Base-by-base conservation (phyloP, 2,329 filamentous ascomycete genomes). In the Lecanicillium sp. region DNA sequence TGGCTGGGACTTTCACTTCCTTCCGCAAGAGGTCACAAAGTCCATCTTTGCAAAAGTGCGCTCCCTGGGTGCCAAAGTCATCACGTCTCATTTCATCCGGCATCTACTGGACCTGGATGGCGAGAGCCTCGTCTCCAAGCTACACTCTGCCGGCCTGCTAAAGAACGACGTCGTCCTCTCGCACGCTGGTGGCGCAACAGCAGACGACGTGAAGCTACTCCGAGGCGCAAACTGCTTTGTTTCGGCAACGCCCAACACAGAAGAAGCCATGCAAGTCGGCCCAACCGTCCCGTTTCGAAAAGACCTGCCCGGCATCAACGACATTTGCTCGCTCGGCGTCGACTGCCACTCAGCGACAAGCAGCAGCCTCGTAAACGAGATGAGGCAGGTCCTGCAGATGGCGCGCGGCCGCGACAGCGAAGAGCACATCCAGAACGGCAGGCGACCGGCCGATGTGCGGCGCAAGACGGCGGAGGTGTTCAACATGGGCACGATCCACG, bases 231-330 rank as follows among this genome's bases (percentile, higher is more conserved):
- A 58, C 6, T 58, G 57, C 2, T 54, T 56, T 32, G 50, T 72
- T 13, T 66, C 64, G 3, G 58, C 54, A 13, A 73, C 71, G 1
- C 69, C 70, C 0, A 64, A 63, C n/a, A 68, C 69, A 0, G 71
- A 74, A 46, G 48, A 70, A 9, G 68, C 74, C 44, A 72, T 71
- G 67, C 61, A 57, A 0, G 58, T 59, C 0, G 51, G 57, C 10
- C 50, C 53, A 5, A 36, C 45, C 6, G 45, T 49, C 14, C 40
- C 31, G 9, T 49, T 49, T 30, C 32, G 53, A 47, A n/a, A 51
- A 39, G 9, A 46, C 18, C 30, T 38, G n/a, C 38, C 34, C 6
- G 34, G 34, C 5, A n/a, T 29, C 22, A 14, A 29, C 19, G 10
- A 12, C 3, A 38, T 44, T 7, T 39, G 34, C 36, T 43, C 42